A percentile compares a stretch with the other conserved stretches of the same genome.
Conservation (phyloP, 345 rosid genomes). For the Salix purpurea region DNA sequence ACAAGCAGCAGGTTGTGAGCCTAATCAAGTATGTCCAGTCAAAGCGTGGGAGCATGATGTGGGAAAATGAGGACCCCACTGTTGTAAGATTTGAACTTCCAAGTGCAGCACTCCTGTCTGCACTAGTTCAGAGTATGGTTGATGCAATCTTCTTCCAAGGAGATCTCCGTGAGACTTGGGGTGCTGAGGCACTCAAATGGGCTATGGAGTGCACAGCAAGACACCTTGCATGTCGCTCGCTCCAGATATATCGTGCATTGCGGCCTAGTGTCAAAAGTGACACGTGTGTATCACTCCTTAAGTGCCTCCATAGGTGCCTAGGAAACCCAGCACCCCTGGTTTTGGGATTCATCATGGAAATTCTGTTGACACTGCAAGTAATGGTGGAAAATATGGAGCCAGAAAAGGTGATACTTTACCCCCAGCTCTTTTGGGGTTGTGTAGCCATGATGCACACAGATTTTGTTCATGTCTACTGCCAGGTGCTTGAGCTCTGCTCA, state of each 20-base stretch:
- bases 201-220: constrained; percentile 99
- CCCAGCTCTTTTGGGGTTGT: constrained; percentile 98
- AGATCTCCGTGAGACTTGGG: constrained; percentile 99
- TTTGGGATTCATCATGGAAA: constrained; percentile 94
- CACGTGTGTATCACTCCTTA: constrained; percentile 86
- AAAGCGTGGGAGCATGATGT: constrained; percentile 99
- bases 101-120: constrained; percentile 90
- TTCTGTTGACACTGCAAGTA: constrained; percentile 85
- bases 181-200: constrained; percentile 96
- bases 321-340: constrained; percentile 95
- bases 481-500: constrained; percentile 92
- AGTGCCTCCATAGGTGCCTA: constrained; percentile 94
- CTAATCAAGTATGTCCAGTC: constrained; percentile 96
- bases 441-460: constrained; percentile 99
- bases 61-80: constrained; percentile 97
- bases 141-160: constrained; percentile 99
- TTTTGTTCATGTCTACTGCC: constrained; percentile 95
- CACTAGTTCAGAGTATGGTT: constrained; percentile 98
- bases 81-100: constrained; percentile 87
- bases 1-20: constrained; percentile 94
- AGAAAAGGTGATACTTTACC: constrained; percentile 93
- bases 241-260: constrained; percentile 95
- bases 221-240: constrained; percentile 98
- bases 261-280: constrained; percentile 91
- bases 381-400: constrained; percentile 99